Evolutionary conservation across 2,329 filamentous ascomycete genomes (phyloP).

Genomic region (Colletotrichum higginsianum): DNA sequence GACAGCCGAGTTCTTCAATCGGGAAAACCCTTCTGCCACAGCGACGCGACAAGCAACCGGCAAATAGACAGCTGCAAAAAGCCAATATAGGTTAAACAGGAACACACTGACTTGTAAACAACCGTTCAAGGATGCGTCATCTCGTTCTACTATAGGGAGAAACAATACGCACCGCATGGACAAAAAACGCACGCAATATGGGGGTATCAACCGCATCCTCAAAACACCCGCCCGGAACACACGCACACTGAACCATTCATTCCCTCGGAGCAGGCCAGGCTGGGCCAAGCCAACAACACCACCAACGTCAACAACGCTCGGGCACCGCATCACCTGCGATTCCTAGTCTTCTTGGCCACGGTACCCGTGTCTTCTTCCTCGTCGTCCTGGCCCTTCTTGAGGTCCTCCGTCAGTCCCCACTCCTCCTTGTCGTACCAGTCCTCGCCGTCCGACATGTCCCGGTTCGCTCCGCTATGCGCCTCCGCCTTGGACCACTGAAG

Average conservation of each 20-base stretch:
- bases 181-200: slow-evolving; percentile 27
- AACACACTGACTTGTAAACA: not conserved
- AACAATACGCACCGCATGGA: slow-evolving; percentile 16
- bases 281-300: no score
- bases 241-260: slow-evolving; percentile 1
- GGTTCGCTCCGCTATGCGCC: slow-evolving; percentile 75
- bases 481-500: slow-evolving; percentile 85
- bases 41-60: not conserved
- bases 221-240: slow-evolving; percentile 9
- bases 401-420: slow-evolving; percentile 80
- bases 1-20: not conserved
- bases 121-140: not conserved
- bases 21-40: not conserved
- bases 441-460: slow-evolving; percentile 89
- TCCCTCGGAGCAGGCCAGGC: slow-evolving; percentile 9
- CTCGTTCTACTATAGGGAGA: slow-evolving; percentile 5
- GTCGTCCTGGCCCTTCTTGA: slow-evolving; percentile 86
- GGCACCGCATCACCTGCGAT: slow-evolving; percentile 58
- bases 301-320: slow-evolving; percentile 19
- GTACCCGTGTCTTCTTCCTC: slow-evolving; percentile 81
- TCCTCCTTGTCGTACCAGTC: slow-evolving; percentile 91
- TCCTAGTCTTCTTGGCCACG: slow-evolving; percentile 72
- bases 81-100: not conserved
- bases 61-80: not conserved
- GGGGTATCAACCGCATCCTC: slow-evolving; percentile 41